Evolutionary conservation across 2,329 filamentous ascomycete genomes (phyloP), one percentile per base, ranked within the genome.

Genomic region (Sporothrix brunneoviolacea): DNA sequence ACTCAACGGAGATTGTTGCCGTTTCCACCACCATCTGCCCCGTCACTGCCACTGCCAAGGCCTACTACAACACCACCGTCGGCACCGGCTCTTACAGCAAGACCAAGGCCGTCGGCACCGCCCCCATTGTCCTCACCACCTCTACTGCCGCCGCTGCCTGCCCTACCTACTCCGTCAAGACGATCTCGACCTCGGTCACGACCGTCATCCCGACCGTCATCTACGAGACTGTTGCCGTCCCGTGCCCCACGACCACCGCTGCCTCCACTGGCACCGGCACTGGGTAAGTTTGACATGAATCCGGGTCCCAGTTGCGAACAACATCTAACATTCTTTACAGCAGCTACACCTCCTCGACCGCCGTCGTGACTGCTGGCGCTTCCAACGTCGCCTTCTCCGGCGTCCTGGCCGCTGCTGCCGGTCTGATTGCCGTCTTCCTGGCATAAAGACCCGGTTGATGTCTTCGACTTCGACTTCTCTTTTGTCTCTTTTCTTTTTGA

Each of bases 171-270:
- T 70, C 70, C 42, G 70, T 77, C 64, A 68, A 69, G 62, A 72
- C 74, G 62, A 72, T 77, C 68, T 75, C 74, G 64, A 78, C 75
- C 69, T 72, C 66, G 57, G 70, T 75, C 69, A 77, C 75, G 66
- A 79, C 75, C 55, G 74, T 77, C 61, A 63, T 77, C 64, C 76
- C 74, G 60, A 72, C 71, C 39, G 73, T 77, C 58, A 72, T 76
- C 71, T 75, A 75, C 71, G 65, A 68, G 58, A 75, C 72, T 62
- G 62, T 73, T 54, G 47, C 60, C 35, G 59, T 70, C 40, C 66
- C 72, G 48, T 74, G 72, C 67, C 58, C 68, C 33, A 71, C 57
- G 36, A 55, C 57, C 51, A 56, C 58, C 55, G 51, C 58, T 51
- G 52, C 59, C 57, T 56, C 61, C 53, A 55, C 59, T 45, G 54